Evolutionary conservation across 345 rosid genomes (phyloP).

Genomic region (Eucalyptus microcorys): DNA sequence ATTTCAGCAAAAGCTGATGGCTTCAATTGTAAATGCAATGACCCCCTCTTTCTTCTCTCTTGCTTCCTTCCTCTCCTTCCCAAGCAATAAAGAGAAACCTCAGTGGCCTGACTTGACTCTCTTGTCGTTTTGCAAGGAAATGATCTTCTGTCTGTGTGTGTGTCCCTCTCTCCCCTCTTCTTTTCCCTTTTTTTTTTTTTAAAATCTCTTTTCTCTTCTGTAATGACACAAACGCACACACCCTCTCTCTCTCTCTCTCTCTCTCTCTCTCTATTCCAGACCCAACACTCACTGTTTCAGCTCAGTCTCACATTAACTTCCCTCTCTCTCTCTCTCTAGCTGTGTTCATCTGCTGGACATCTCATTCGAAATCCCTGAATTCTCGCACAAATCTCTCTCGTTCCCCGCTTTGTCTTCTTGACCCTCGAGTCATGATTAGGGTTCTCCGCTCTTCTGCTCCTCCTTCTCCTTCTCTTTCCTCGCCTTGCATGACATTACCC

Average conservation of each 20-base stretch:
- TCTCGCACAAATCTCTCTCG: neutral
- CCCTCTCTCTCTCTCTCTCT: neutral
- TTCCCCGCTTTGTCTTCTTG: neutral
- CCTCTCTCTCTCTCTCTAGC: neutral
- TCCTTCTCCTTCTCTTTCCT: neutral
- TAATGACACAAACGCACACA: neutral
- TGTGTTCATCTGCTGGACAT: neutral
- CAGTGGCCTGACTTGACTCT: constrained; percentile 33
- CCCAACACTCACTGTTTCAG: neutral
- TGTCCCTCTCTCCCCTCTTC: neutral
- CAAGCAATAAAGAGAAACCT: neutral
- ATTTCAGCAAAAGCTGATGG: constrained; percentile 29
- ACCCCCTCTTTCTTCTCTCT: rapidly evolving
- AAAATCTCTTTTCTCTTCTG: neutral
- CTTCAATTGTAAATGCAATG: constrained; percentile 26
- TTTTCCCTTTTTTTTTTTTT: neutral
- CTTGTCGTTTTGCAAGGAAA: constrained; percentile 31
- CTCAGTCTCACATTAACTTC: neutral
- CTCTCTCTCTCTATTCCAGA: neutral
- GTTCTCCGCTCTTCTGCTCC: neutral
- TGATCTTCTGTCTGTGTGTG: neutral
- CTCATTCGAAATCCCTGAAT: neutral
- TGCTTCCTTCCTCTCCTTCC: neutral
- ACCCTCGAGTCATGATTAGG: neutral
- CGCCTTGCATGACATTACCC: neutral